Evolutionary conservation across 1,284 basidiomycete genomes (phyloP).

Genomic region (Ceratobasidium sp.): DNA sequence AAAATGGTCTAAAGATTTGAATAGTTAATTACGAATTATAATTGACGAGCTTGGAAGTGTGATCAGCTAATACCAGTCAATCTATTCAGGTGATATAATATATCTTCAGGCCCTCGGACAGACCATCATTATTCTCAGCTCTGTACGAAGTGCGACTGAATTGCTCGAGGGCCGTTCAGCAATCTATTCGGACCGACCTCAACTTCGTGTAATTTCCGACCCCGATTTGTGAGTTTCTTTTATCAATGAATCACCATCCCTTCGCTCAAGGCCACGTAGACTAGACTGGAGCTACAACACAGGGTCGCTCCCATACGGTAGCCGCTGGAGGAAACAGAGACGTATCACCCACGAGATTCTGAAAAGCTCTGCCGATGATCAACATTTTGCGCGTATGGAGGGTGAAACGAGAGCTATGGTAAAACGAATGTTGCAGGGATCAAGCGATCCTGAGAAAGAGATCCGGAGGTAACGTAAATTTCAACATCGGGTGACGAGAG

Average conservation of each 20-base stretch:
- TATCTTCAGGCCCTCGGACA: constrained; percentile 21
- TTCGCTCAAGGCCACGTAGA: neutral
- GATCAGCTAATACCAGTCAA: neutral
- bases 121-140: constrained; percentile 39
- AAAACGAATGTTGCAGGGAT: neutral
- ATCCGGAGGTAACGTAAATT: constrained; percentile 4
- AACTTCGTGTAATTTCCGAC: constrained; percentile 21
- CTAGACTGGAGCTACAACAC: constrained; percentile 12
- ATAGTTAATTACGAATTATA: neutral
- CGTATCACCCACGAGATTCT: constrained; percentile 21
- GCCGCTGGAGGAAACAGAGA: constrained; percentile 19
- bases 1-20: constrained; percentile 22
- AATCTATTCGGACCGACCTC: constrained; percentile 40
- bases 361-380: constrained; percentile 3
- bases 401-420: neutral
- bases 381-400: constrained; percentile 23
- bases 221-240: constrained; percentile 23
- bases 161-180: constrained; percentile 37
- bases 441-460: constrained; percentile 2
- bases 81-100: constrained; percentile 31
- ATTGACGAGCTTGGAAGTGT: neutral
- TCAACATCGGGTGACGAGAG: neutral
- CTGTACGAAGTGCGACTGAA: constrained; percentile 24
- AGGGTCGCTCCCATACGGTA: neutral
- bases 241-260: neutral